Evolutionary conservation across 805 yeast genomes (phyloP), one percentile per base, ranked within the genome.

Genomic region (Saturnispora sanitii): DNA sequence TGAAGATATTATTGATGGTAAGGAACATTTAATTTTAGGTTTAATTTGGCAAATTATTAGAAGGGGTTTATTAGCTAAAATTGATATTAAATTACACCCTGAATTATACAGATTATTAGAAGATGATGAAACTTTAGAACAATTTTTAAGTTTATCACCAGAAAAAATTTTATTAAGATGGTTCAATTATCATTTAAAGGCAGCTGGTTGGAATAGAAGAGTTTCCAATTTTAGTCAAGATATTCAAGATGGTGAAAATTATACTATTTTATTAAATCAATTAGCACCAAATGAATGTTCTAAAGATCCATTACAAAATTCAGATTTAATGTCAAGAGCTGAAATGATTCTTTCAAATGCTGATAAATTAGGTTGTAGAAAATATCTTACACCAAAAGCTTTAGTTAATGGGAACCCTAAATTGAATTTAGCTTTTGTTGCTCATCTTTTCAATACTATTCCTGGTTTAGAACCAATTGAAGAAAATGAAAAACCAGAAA

Each of bases 381-480:
- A 92, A 67, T 92, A 90, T 62, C 73, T 92, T 61, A 90, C 97
- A 4, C 94, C 98, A 41, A 82, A 80, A 22, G 77, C 98, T 1
- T 70, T 92, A 50, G 95, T 90, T 38, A 82, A 94, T 7, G 98
- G 98, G 49, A 92, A 92, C 64, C 95, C 98, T 21, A 88, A 85
- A 63, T 79, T 92, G 66, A 92, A 92, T 61, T 75, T 92, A 60
- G 97, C 97, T 1, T 92, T 92, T 61, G 96, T 92, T 44, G 98
- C 98, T 33, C 94, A 92, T 60, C 69, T 92, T 58, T 92, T 92
- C 72, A 92, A 92, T 67, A 90, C 95, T 6, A 79, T 85, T 58
- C 98, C 98, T 37, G 97, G 98, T 37, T 73, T 92, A 49, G 97
- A 88, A 45, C 97, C 97, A 44, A 75, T 90, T 49, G 94, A 85